Base-by-base conservation (phyloP, 116 monocot species). In the Phalaenopsis hybrid region DNA sequence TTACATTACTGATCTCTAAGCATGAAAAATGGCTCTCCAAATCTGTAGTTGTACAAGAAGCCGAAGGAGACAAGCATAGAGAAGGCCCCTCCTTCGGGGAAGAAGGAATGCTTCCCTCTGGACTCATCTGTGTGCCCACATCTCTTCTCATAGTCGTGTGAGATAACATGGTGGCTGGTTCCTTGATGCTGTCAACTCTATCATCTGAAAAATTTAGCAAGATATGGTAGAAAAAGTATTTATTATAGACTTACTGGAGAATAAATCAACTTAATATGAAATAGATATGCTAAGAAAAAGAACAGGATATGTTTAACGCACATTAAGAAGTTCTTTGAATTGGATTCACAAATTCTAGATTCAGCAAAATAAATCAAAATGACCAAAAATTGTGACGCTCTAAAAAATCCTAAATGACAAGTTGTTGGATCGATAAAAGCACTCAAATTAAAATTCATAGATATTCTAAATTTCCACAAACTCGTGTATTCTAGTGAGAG, bases 71-170 rank as follows among this genome's bases (percentile, higher is more conserved):
- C 78, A 79, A 81, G 16, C 90, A 87, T 4, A 78, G 75, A 20
- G 84, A 86, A 50, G 74, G 79, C 33, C 86, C 78, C 31, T 76
- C 79, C 77, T 79, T 85, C 1, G 92, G 87, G 33, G 93, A 96
- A 82, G 91, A 88, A 1, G 85, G 78, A 25, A 74, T 61, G 70
- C 92, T 94, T 74, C 81, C 84, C 57, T 88, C 85, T 25, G 96
- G 85, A 57, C 94, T 94, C 90, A 93, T 96, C 77, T 96, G 90
- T 78, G 96, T 93, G 34, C 85, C 85, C 74, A 92, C 81, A 55
- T 96, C 94, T 79, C 86, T 96, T 79, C 81, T 92, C 63, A 85
- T 33, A 50, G 82, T 81, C 44, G 77, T 76, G 69, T 90, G 86
- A 55, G 92, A 89, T 81, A 77, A 58, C 43, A 67, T 74, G 13